These are phyloP conservation scores for Macrophomina phaseolina DNA, from an alignment of 2,329 filamentous ascomycete species.

Conservation along the genomic window DNA sequence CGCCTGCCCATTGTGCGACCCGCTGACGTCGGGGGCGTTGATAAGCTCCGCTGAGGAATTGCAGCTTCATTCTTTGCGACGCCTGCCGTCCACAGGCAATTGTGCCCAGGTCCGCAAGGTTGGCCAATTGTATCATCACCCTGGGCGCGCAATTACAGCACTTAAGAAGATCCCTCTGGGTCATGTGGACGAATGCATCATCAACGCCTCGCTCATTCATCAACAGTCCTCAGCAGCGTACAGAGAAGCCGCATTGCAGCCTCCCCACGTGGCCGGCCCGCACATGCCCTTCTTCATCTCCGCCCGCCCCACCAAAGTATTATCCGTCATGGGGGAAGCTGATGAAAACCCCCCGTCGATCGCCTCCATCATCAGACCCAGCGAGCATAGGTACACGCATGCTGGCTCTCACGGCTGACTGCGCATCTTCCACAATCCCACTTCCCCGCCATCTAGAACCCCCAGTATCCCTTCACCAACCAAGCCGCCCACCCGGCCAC, in stretches of 20 bases:
- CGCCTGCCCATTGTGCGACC: constrained; percentile 6
- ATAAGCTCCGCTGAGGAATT: background rate
- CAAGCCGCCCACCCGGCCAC: constrained; percentile 41
- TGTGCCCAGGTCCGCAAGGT: background rate
- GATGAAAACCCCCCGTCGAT: too few species aligned
- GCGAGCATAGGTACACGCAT: too few species aligned
- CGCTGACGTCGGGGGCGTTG: constrained; percentile 15
- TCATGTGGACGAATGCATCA: background rate
- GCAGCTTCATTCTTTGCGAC: background rate
- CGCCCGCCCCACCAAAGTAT: background rate
- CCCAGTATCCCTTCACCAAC: constrained; percentile 40
- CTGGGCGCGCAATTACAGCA: background rate
- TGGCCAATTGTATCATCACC: background rate
- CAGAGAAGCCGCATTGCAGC: background rate
- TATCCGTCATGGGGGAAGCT: too few species aligned
- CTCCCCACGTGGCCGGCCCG: background rate
- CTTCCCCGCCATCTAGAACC: constrained; percentile 5
- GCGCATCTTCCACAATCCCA: background rate
- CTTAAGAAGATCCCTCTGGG: background rate
- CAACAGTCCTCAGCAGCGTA: background rate
- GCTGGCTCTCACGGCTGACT: background rate
- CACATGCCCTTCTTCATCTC: background rate
- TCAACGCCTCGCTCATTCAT: background rate
- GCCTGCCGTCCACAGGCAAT: background rate
- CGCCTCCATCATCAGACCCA: too few species aligned